Base-by-base conservation (phyloP, 225 moss, liverwort and hornwort species). In the Pleurozium schreberi region DNA sequence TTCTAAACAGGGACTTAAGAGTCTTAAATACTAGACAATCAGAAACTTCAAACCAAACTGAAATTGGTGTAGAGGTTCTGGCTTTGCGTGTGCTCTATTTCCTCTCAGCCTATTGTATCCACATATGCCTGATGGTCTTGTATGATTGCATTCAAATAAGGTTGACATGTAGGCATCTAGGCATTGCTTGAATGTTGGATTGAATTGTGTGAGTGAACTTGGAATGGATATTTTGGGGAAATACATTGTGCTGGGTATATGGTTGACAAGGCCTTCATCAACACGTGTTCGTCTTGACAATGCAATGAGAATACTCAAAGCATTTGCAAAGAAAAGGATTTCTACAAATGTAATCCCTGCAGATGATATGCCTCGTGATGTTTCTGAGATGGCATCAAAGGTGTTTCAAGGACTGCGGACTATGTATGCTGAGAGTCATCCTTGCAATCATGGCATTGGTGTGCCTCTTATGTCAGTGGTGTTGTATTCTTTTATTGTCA, bases 361-460 rank as follows among this genome's bases (percentile, higher is more conserved):
- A 80, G 97, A 95, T 65, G 93, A 91, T 75, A 87, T 94, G 58
- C 89, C 93, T 88, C 95, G 92, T 84, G 97, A 97, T 88, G 90
- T 99, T 82, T 89, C 93, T 43, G 91, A 88, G 86, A 94, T 99
- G 80, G 94, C 96, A 78, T 92, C 95, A 53, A 96, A 99, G 93
- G 95, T 95, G 61, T 99, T 99, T 91, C 94, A 96, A 89, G 99
- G 99, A 87, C 97, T 99, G 38, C 96, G 99, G 86, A 96, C 99
- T 82, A 95, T 99, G 49, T 96, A 97, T 93, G 97, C 95, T 93
- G 99, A 96, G 93, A 96, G 98, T 95, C 68, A 82, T 92, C 61
- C 65, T 85, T 76, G 68, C 84, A 88, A 90, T 88, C 87, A 88
- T 88, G 84, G 76, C 87, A 78, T 86, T 25, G 60, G 65, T 91